Percentiles rank a stretch among this genome's conserved stretches.
Conservation (phyloP, 2,329 filamentous ascomycete genomes). For the Blastomyces gilchristii region DNA sequence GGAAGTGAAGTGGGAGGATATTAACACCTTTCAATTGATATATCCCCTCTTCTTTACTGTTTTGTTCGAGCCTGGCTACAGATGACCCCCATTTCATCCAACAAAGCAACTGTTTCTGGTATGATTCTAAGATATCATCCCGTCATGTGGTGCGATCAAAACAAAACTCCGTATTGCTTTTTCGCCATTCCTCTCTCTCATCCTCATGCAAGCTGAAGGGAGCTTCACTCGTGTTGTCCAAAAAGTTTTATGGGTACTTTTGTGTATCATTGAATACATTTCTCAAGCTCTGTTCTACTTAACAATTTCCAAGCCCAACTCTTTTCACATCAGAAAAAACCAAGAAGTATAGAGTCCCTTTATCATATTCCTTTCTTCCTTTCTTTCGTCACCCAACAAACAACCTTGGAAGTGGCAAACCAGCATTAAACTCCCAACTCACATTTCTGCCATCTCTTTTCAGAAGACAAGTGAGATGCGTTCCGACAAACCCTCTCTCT, state of each 20-base stretch:
- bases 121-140: not conserved
- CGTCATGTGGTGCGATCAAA: not conserved
- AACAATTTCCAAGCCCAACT: not conserved
- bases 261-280: not conserved
- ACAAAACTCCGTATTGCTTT: not conserved
- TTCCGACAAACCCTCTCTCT: not conserved
- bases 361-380: not conserved
- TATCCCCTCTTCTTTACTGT: not conserved
- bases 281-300: not conserved
- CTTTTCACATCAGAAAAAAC: not conserved
- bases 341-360: not conserved
- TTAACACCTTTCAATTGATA: not conserved
- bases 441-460: not conserved
- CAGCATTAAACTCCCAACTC: not conserved
- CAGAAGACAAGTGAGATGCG: not conserved
- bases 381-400: not conserved
- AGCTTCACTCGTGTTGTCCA: not conserved
- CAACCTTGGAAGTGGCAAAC: not conserved
- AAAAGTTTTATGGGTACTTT: not conserved
- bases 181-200: not conserved
- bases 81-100: not conserved
- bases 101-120: not conserved
- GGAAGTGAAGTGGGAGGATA: not conserved
- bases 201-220: not conserved
- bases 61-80: not conserved